These are phyloP conservation scores for Deuterostichococcus epilithicus DNA, from an alignment of 139 green algal species.

Conservation along the genomic window DNA sequence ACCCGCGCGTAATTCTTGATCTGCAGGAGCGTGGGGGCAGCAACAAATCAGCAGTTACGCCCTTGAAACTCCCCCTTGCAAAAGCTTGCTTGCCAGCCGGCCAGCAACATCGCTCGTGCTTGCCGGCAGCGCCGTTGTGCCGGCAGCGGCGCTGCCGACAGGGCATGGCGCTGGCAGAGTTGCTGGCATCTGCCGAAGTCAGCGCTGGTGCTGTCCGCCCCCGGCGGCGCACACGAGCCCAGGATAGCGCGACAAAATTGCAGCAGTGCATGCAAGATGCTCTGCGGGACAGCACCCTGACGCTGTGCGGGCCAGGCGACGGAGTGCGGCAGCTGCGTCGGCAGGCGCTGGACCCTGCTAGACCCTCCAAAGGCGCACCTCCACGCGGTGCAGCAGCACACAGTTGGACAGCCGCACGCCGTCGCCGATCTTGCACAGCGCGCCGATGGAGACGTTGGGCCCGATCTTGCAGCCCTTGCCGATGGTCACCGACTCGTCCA, in stretches of 20 bases:
- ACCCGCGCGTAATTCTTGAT: conserved; percentile 74
- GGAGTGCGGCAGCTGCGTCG: neutral
- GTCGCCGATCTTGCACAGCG: conserved; percentile 78
- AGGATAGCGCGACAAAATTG: too few relatives aligned
- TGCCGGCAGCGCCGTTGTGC: too few relatives aligned
- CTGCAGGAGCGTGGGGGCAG: conserved; percentile 10
- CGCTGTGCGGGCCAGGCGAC: too few relatives aligned
- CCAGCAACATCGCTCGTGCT: neutral
- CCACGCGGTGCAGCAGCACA: conserved; percentile 79
- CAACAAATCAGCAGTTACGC: neutral
- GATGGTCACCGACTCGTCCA: conserved; percentile 75
- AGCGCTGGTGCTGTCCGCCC: too few relatives aligned
- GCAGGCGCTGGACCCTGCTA: neutral
- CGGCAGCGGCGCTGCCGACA: too few relatives aligned
- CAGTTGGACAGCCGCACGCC: conserved; percentile 88
- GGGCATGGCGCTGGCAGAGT: too few relatives aligned
- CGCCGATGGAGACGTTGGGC: conserved; percentile 88
- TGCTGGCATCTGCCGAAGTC: too few relatives aligned
- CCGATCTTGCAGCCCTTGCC: conserved; percentile 80
- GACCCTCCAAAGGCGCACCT: conserved; percentile 22
- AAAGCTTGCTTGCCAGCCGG: too few relatives aligned
- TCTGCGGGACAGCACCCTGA: neutral
- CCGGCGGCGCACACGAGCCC: too few relatives aligned
- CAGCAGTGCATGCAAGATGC: neutral
- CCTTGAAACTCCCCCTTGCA: neutral